Percentiles rank a stretch among this genome's conserved stretches.
Conservation (phyloP, 805 yeast genomes). For the Ogataea polymorpha region DNA sequence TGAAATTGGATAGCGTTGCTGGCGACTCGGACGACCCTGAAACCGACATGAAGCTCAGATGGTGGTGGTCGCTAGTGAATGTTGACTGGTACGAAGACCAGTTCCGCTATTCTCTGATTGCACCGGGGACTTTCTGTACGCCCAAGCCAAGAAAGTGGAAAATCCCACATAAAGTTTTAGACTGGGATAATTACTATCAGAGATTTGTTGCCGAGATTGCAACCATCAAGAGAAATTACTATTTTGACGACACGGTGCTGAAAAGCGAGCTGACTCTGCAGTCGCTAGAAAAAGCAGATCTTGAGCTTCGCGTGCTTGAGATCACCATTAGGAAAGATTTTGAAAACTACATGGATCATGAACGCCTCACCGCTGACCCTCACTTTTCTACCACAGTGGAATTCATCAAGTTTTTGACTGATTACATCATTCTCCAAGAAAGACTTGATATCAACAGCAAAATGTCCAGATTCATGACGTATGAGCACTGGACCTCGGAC, state of each 20-base stretch:
- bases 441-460: slow-evolving; percentile 29
- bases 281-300: slow-evolving; percentile 23
- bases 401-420: slow-evolving; percentile 18
- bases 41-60: slow-evolving; percentile 12
- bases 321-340: slow-evolving; percentile 20
- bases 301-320: slow-evolving; percentile 26
- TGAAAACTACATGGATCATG: slow-evolving; percentile 20
- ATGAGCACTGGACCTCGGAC: slow-evolving; percentile 23
- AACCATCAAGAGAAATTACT: slow-evolving; percentile 26
- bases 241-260: slow-evolving; percentile 23
- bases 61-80: slow-evolving; percentile 32
- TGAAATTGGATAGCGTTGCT: slow-evolving; percentile 21
- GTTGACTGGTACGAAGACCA: slow-evolving; percentile 35
- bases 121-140: slow-evolving; percentile 22
- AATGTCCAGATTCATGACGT: slow-evolving; percentile 27
- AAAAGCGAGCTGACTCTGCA: slow-evolving; percentile 17
- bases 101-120: slow-evolving; percentile 24
- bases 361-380: slow-evolving; percentile 12
- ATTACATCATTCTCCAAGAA: slow-evolving; percentile 22
- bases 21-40: slow-evolving; percentile 7
- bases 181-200: slow-evolving; percentile 26
- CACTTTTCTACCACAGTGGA: slow-evolving; percentile 13
- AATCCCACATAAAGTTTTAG: slow-evolving; percentile 9
- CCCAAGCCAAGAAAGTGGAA: slow-evolving; percentile 27
- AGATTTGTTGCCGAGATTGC: slow-evolving; percentile 23